These are phyloP conservation scores for Phytophthora citrophthora DNA, from an alignment of 352 stramenopile species.

Conservation along the genomic window DNA sequence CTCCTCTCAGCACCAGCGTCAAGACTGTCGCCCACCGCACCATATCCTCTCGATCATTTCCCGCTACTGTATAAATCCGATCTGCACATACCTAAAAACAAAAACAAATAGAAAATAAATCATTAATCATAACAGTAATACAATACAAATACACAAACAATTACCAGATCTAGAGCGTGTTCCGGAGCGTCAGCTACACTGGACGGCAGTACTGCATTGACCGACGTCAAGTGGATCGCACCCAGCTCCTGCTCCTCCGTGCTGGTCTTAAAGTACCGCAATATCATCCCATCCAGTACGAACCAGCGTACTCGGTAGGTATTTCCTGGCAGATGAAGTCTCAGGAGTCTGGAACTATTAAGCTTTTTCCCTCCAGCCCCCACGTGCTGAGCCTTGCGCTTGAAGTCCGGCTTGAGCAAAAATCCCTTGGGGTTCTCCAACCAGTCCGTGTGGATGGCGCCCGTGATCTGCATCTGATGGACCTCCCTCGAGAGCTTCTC, in stretches of 20 bases:
- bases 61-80: slow-evolving; percentile 88
- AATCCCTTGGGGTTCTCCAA: slow-evolving; percentile 91
- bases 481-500: slow-evolving; percentile 91
- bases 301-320: slow-evolving; percentile 88
- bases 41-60: slow-evolving; percentile 89
- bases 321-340: slow-evolving; percentile 81
- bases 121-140: neutral
- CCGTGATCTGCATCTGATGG: slow-evolving; percentile 90
- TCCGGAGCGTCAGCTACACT: slow-evolving; percentile 89
- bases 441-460: slow-evolving; percentile 90
- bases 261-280: slow-evolving; percentile 89
- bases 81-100: slow-evolving; percentile 78
- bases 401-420: slow-evolving; percentile 89
- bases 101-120: neutral
- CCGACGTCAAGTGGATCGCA: slow-evolving; percentile 87
- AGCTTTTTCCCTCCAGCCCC: slow-evolving; percentile 88
- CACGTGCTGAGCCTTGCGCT: slow-evolving; percentile 86
- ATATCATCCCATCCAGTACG: slow-evolving; percentile 89
- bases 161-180: slow-evolving; percentile 82
- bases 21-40: slow-evolving; percentile 89
- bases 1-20: slow-evolving; percentile 75
- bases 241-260: slow-evolving; percentile 88
- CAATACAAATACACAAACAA: slow-evolving; percentile 30
- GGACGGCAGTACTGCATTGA: slow-evolving; percentile 88
- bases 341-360: slow-evolving; percentile 76